Evolutionary conservation across 371 early-diverging fungal genomes (phyloP), one percentile per base, ranked within the genome.

Genomic region (Cokeromyces recurvatus): DNA sequence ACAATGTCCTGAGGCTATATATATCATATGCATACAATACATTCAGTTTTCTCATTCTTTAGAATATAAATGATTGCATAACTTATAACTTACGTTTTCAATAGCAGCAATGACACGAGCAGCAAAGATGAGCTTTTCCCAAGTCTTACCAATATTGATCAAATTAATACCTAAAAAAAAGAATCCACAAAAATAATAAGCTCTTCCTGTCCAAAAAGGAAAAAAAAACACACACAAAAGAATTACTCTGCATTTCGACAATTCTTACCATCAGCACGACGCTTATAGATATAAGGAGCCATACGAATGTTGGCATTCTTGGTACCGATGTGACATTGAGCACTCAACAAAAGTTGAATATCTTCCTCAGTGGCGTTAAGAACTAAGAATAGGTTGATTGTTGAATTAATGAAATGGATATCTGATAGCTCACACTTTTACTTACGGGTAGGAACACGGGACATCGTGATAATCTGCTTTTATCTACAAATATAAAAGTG

Each of bases 101-200:
- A 99, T 87, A 67, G 94, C 81, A 48, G 92, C 93, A 64, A 98
- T 93, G 77, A 95, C 80, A 79, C 98, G 92, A 54, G 99, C 97
- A 62, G 99, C 99, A 39, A 99, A 73, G 51, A 98, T 88, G 38
- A 99, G 74, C 88, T 99, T 99, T 81, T 98, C 98, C 97, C 98
- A 99, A 68, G 95, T 97, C 85, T 97, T 96, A 66, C 89, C 90
- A 48, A 97, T 79, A 87, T 99, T 95, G 84, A 99, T 94, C 74
- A 99, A 81, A 89, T 95, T 80, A 74, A 97, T 66, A 58, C 66
- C 66, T 66, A 37, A 8, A 37, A 5, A 39, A 38, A 6, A n/a
- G n/a, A n/a, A n/a, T n/a, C n/a, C n/a, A n/a, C n/a, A n/a, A n/a
- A n/a, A n/a, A n/a, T n/a, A n/a, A n/a, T n/a, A n/a, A n/a, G n/a